Percentiles rank a stretch among this genome's conserved stretches.
These are phyloP conservation scores for Claviceps sp. DNA, from an alignment of 2,329 filamentous ascomycete species.

Conservation along the genomic window DNA sequence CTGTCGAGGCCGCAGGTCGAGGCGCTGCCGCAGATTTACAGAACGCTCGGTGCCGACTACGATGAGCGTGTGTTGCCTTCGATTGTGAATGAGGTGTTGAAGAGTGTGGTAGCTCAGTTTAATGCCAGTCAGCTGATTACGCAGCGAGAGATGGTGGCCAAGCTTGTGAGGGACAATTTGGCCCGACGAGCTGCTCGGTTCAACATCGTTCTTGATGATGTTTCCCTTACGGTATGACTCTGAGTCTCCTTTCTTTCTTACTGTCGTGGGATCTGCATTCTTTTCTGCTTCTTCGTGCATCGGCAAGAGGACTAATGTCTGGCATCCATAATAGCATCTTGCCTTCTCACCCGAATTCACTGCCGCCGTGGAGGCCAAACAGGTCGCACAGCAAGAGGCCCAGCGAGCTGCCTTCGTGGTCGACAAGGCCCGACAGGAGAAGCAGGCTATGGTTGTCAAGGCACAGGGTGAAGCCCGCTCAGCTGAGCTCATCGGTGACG, in stretches of 20 bases:
- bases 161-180: constrained; percentile 84
- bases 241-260: constrained; percentile 22
- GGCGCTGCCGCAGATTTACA: constrained; percentile 90
- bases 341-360: constrained; percentile 64
- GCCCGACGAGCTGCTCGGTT: constrained; percentile 84
- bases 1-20: constrained; percentile 80
- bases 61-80: constrained; percentile 93
- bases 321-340: constrained; percentile 37
- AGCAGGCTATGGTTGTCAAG: constrained; percentile 96
- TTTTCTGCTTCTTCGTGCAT: neutral
- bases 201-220: constrained; percentile 95
- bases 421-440: constrained; percentile 98
- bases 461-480: constrained; percentile 98
- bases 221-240: constrained; percentile 69
- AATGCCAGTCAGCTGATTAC: constrained; percentile 97
- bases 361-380: constrained; percentile 59
- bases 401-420: constrained; percentile 95
- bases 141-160: constrained; percentile 92
- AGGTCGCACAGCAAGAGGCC: constrained; percentile 78
- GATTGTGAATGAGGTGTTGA: constrained; percentile 96
- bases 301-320: neutral
- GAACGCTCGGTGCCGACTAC: constrained; percentile 88
- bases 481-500: constrained; percentile 93
- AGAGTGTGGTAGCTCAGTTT: constrained; percentile 98
- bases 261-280: neutral